phyloP scores from a whole-genome alignment of 805 yeast genomes.

The Candida pseudoglaebosa region DNA sequence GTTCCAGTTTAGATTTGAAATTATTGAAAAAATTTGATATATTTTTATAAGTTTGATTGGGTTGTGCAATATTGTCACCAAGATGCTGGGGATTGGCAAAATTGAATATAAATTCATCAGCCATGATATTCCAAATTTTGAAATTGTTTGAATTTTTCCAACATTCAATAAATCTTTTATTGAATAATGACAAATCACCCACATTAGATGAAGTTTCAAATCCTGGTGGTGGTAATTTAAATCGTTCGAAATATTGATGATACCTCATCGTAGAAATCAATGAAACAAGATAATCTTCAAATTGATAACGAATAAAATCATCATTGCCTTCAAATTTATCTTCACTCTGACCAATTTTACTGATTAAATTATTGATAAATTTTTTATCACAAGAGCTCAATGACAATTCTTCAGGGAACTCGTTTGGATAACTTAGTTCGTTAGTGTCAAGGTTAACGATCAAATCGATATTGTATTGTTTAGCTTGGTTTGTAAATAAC shows the following conservation, averaged over 20 bases:
- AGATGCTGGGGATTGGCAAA: conserved; percentile 39
- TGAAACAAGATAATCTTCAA: conserved; percentile 86
- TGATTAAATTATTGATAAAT: conserved; percentile 61
- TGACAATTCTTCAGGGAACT: conserved; percentile 26
- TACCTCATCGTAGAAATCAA: conserved; percentile 70
- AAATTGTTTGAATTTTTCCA: conserved; percentile 36
- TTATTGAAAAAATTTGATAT: conserved; percentile 24
- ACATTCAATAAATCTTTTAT: conserved; percentile 23
- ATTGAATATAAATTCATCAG: conserved; percentile 44
- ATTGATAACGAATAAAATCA: conserved; percentile 80
- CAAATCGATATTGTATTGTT: conserved; percentile 59
- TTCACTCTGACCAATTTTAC: conserved; percentile 39
- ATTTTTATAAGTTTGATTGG: conserved; percentile 7
- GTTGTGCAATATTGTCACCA: conserved; percentile 10
- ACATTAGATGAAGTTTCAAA: conserved; percentile 16
- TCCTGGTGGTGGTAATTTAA: conserved; percentile 40
- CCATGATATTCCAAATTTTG: conserved; percentile 36
- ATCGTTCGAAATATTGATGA: conserved; percentile 48
- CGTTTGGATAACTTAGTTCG: conserved; percentile 42
- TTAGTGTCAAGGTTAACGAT: conserved; percentile 66
- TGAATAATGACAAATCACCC: conserved; percentile 20
- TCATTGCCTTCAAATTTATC: conserved; percentile 48
- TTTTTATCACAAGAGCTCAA: conserved; percentile 54
- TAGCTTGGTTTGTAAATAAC: conserved; percentile 61
- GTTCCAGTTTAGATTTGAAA: conserved; percentile 13